Conservation (phyloP, 805 yeast species). For the Ogataea sp. region DNA sequence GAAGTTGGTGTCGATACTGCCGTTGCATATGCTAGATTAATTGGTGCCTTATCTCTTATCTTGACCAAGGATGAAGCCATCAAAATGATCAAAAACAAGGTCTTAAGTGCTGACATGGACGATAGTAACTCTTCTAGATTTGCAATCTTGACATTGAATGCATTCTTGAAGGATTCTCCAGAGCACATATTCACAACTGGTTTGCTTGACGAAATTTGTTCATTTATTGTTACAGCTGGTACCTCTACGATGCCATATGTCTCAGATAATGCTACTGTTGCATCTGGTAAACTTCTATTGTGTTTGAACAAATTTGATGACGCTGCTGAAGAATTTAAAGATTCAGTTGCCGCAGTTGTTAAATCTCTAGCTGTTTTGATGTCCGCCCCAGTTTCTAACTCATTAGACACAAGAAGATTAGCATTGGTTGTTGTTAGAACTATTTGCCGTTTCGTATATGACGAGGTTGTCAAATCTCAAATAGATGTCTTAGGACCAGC, state of each 20-base stretch:
- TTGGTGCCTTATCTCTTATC: constrained; percentile 69
- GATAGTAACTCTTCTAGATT: constrained; percentile 43
- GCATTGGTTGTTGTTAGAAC: constrained; percentile 73
- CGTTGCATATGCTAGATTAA: constrained; percentile 67
- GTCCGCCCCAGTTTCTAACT: constrained; percentile 47
- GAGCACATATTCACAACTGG: constrained; percentile 47
- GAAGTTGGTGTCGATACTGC: constrained; percentile 47
- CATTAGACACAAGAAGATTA: constrained; percentile 73
- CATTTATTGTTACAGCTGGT: constrained; percentile 38
- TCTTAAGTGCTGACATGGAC: constrained; percentile 36
- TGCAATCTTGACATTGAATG: constrained; percentile 65
- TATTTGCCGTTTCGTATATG: constrained; percentile 53
- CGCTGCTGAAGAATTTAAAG: constrained; percentile 17
- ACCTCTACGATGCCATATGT: constrained; percentile 40
- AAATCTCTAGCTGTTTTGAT: constrained; percentile 40
- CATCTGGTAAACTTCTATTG: constrained; percentile 73
- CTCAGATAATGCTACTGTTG: constrained; percentile 69
- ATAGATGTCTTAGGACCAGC: constrained; percentile 57
- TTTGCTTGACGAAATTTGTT: constrained; percentile 39
- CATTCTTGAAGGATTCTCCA: constrained; percentile 76
- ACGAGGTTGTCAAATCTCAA: constrained; percentile 40
- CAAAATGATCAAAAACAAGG: constrained; percentile 50
- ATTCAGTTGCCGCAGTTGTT: constrained; percentile 36
- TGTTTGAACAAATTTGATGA: constrained; percentile 32
- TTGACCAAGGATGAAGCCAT: constrained; percentile 57